These are phyloP conservation scores for Rhytidiadelphus loreus DNA, from an alignment of 225 moss, liverwort and hornwort species.

Conservation along the genomic window DNA sequence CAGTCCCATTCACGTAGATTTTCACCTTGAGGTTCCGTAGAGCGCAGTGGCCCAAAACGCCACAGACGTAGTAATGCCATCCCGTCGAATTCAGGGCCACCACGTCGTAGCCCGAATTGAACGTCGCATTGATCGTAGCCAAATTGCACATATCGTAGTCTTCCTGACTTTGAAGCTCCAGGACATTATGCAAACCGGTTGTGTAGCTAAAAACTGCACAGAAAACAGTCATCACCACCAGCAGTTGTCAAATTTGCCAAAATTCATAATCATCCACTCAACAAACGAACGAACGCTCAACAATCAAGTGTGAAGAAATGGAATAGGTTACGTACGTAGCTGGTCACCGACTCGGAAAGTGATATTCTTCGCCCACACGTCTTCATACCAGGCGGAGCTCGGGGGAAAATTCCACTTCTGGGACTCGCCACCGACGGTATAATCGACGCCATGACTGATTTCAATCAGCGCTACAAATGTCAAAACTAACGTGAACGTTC, in stretches of 20 bases:
- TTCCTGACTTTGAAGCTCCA: background rate
- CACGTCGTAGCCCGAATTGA: conserved; percentile 20
- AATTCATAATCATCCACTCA: background rate
- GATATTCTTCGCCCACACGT: conserved; percentile 30
- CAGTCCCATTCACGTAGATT: conserved; percentile 9
- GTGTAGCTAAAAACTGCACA: conserved; percentile 25
- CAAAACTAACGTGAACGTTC: background rate
- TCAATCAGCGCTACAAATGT: background rate
- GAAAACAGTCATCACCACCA: background rate
- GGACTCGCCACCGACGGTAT: conserved; percentile 5
- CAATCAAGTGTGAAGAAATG: background rate
- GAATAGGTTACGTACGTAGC: background rate
- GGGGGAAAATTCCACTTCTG: conserved; percentile 26
- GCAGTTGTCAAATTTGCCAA: background rate
- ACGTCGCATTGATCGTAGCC: background rate
- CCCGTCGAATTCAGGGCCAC: conserved; percentile 10
- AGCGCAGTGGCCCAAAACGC: conserved; percentile 18
- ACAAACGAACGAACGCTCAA: no score
- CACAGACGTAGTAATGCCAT: conserved; percentile 28
- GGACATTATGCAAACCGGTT: conserved; percentile 23
- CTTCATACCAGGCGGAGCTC: conserved; percentile 25
- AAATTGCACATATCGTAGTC: conserved; percentile 32
- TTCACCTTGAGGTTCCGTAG: conserved; percentile 14
- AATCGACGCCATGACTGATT: background rate
- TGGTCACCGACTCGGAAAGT: conserved; percentile 22